Evolutionary conservation across 2,329 filamentous ascomycete genomes (phyloP), one percentile per base, ranked within the genome.

Genomic region (Botrytis pseudocinerea): DNA sequence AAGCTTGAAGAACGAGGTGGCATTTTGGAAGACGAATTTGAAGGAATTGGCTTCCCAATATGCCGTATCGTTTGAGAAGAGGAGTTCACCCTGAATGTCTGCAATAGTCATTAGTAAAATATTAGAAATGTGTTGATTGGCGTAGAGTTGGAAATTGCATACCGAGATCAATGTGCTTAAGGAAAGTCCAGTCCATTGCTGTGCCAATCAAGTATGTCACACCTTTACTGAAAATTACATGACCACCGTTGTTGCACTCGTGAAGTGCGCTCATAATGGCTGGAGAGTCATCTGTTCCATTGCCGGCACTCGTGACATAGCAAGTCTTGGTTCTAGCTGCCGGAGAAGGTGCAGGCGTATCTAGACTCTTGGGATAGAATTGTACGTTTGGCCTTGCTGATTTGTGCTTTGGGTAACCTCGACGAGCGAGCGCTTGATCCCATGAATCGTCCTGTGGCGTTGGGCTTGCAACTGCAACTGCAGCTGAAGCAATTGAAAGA

Each of bases 21-120:
- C 86, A 75, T 92, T 91, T 77, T 93, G 91, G 82, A 88, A 93
- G 9, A 82, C 83, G 40, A 90, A 89, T 72, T 86, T 86, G 84
- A 92, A 92, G 60, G 86, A 84, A 77, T 92, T 85, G 14, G 84
- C 85, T 75, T 90, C 85, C 91, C 91, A 93, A 81, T 92, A 93
- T 76, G 88, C 85, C 2, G 89, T 90, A 78, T 93, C 89, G 69
- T 90, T 86, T 72, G 87, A 88, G 82, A 93, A 93, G 72, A 87
- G 83, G 32, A 92, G 85, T 35, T 85, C 85, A 35, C 88, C 89
- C 77, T 87, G 85, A 74, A 90, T 86, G 75, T 88, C 87, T 87
- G 73, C 35, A 71, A 44, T 2, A 40, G 22, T 38, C 12, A 62
- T 48, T 57, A 70, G 70, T n/a, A 60, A 46, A 32, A 10, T 0